A percentile compares a stretch with the other conserved stretches of the same genome.
These are phyloP conservation scores for Maudiozyma turicensis DNA, from an alignment of 805 yeast genomes.

Conservation along the genomic window DNA sequence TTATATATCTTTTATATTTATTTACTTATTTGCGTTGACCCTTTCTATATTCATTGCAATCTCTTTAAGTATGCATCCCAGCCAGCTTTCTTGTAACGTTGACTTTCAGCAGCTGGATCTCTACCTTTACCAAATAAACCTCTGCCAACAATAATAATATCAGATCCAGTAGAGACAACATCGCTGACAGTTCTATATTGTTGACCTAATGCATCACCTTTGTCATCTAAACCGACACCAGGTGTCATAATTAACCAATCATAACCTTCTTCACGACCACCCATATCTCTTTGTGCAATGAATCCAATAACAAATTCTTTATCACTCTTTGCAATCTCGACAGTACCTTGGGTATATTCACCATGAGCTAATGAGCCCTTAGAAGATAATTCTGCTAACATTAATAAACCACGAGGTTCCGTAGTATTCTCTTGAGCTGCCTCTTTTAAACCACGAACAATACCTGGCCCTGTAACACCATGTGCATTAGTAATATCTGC, in stretches of 20 bases:
- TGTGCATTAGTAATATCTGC: conserved; percentile 97
- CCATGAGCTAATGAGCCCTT: conserved; percentile 92
- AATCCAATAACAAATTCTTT: conserved; percentile 90
- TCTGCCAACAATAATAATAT: conserved; percentile 95
- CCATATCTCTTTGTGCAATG: conserved; percentile 87
- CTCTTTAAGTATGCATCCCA: conserved; percentile 77
- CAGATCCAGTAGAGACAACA: conserved; percentile 80
- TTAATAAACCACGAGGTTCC: conserved; percentile 82
- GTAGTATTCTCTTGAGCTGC: conserved; percentile 57
- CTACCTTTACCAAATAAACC: conserved; percentile 93
- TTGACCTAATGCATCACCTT: conserved; percentile 92
- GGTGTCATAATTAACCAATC: conserved; percentile 98
- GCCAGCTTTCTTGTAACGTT: conserved; percentile 85
- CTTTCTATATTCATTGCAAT: conserved; percentile 1
- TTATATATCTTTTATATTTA: background rate
- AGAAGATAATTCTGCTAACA: conserved; percentile 93
- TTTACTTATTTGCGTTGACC: too few relatives aligned
- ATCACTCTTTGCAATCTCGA: conserved; percentile 82
- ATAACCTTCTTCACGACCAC: conserved; percentile 71
- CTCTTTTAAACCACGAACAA: conserved; percentile 76
- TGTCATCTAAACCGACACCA: conserved; percentile 96
- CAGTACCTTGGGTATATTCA: conserved; percentile 76
- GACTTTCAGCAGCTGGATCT: conserved; percentile 80
- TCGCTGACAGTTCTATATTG: conserved; percentile 89
- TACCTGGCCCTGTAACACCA: conserved; percentile 92